Percentiles rank a stretch among this genome's conserved stretches.
These are phyloP conservation scores for Grosmannia clavigera DNA, from an alignment of 2,329 filamentous ascomycete genomes.

Conservation along the genomic window DNA sequence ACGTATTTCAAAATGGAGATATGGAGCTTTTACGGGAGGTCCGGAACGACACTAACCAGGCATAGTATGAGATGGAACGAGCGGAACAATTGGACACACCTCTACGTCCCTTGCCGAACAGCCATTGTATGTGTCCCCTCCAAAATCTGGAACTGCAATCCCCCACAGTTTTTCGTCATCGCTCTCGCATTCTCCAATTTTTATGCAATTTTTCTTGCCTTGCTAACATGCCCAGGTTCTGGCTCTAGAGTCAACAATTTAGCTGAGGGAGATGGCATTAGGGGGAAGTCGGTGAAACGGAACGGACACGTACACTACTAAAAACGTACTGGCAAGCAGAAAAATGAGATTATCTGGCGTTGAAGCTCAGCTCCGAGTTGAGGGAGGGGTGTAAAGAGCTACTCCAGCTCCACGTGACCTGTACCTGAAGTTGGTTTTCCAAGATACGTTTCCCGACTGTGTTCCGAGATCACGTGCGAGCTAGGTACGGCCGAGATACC, in stretches of 20 bases:
- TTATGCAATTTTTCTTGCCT: background rate
- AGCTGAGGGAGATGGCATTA: constrained; percentile 1
- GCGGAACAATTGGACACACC: constrained; percentile 78
- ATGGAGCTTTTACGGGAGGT: background rate
- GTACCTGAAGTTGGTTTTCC: background rate
- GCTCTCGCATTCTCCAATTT: background rate
- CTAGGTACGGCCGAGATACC: background rate
- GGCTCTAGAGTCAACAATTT: constrained; percentile 21
- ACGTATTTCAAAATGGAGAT: background rate
- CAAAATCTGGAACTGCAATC: background rate
- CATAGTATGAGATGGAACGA: constrained; percentile 67
- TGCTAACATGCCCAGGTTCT: constrained; percentile 13
- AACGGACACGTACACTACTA: background rate
- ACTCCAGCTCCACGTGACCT: constrained; percentile 1
- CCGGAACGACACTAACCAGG: constrained; percentile 2
- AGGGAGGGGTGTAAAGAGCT: background rate
- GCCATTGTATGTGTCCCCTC: constrained; percentile 54
- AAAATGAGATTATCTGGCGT: background rate
- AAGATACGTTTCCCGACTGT: background rate
- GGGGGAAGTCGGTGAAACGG: background rate
- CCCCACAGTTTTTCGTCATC: background rate
- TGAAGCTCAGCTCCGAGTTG: background rate
- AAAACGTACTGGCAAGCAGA: background rate
- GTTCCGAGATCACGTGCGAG: constrained; percentile 1
- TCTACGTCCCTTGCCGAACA: constrained; percentile 77